A percentile compares a stretch with the other conserved stretches of the same genome.
phyloP scores from a whole-genome alignment of 2,329 filamentous ascomycete species.

The Fusarium duplospermum region DNA sequence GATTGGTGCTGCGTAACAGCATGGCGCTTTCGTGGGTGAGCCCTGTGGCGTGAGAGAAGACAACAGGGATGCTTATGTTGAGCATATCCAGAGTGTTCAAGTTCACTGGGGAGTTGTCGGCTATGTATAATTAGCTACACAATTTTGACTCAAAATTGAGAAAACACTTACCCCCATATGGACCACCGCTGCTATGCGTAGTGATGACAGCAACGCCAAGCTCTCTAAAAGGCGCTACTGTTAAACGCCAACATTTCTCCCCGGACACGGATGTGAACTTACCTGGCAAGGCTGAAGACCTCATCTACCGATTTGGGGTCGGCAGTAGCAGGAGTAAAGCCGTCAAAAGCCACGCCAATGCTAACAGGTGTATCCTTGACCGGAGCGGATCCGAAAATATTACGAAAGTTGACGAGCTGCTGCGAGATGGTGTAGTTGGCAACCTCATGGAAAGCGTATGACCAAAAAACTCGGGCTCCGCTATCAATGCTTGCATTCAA shows the following conservation, averaged over 20 bases:
- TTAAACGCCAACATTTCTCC: background rate
- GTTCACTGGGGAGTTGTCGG: background rate
- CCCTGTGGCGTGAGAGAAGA: background rate
- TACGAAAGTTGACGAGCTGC: background rate
- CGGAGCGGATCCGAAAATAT: background rate
- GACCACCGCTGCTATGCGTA: background rate
- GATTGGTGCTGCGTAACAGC: background rate
- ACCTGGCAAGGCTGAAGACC: background rate
- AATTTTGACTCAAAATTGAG: background rate
- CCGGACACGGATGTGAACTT: background rate
- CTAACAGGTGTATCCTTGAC: background rate
- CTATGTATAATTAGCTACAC: background rate
- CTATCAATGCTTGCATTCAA: background rate
- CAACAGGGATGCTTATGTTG: background rate
- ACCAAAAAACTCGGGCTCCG: background rate
- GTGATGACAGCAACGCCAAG: background rate
- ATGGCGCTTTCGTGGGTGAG: background rate
- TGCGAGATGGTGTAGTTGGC: background rate
- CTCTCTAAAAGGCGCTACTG: background rate
- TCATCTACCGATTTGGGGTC: background rate
- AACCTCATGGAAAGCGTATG: background rate
- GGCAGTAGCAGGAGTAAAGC: background rate
- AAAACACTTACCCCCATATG: background rate
- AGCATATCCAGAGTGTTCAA: background rate
- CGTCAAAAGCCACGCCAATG: background rate